These are phyloP conservation scores for Candida adriatica DNA, from an alignment of 805 yeast species.

Conservation along the genomic window DNA sequence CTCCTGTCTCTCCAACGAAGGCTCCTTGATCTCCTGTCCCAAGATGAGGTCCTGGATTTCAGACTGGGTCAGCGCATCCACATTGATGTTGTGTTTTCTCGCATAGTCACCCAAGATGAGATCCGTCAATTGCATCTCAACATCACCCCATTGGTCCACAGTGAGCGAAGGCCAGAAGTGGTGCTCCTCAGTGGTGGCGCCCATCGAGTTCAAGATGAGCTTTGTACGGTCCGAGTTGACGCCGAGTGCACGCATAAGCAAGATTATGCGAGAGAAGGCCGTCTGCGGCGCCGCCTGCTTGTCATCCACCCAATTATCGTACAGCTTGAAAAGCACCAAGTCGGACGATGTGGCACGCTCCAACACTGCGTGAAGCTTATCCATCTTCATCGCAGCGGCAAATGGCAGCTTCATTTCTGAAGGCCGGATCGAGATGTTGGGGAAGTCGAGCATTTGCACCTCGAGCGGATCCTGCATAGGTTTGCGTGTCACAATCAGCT, in stretches of 20 bases:
- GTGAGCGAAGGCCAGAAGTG: constrained; percentile 91
- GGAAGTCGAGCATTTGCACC: constrained; percentile 95
- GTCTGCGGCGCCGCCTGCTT: constrained; percentile 78
- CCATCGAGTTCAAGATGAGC: constrained; percentile 68
- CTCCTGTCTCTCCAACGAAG: constrained; percentile 80
- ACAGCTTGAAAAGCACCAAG: constrained; percentile 83
- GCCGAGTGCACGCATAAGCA: constrained; percentile 76
- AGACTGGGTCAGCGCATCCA: constrained; percentile 81
- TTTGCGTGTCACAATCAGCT: constrained; percentile 81
- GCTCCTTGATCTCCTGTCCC: constrained; percentile 90
- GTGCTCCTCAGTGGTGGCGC: constrained; percentile 64
- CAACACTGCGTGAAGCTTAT: constrained; percentile 71
- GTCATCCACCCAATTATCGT: constrained; percentile 97
- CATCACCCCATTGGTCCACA: constrained; percentile 87
- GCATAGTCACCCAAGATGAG: constrained; percentile 81
- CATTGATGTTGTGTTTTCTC: constrained; percentile 76
- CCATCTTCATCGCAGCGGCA: constrained; percentile 76
- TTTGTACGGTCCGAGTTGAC: constrained; percentile 74
- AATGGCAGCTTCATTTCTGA: constrained; percentile 89
- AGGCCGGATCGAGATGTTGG: constrained; percentile 82
- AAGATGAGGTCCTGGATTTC: constrained; percentile 91
- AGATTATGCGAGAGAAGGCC: constrained; percentile 82
- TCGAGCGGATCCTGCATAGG: constrained; percentile 93
- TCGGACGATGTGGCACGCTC: constrained; percentile 87
- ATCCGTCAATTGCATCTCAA: constrained; percentile 84